phyloP scores from a whole-genome alignment of 257 asterid species.

The Solanum megistacrolobum region DNA sequence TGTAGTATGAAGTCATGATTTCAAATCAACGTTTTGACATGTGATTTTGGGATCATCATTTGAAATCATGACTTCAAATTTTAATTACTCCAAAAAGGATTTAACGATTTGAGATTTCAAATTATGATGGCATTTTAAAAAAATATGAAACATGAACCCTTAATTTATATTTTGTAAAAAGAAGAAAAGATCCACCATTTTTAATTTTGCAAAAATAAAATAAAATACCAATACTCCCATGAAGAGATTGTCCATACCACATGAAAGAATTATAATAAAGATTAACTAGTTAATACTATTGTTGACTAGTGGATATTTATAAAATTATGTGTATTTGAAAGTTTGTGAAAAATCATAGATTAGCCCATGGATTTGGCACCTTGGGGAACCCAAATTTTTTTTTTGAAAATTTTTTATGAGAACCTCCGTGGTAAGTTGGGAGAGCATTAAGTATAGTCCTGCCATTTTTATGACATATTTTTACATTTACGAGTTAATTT shows the following conservation, averaged over 20 bases:
- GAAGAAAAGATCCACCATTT: not conserved
- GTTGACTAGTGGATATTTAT: not conserved
- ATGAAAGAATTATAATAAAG: not conserved
- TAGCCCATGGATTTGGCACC: too few species aligned
- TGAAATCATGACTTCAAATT: not conserved
- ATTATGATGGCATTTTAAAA: not conserved
- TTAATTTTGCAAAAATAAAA: not conserved
- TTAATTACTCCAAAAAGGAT: not conserved
- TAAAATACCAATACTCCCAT: not conserved
- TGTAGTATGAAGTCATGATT: not conserved
- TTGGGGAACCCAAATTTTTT: too few species aligned
- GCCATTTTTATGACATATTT: too few species aligned
- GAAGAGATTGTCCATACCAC: not conserved
- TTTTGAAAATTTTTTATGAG: too few species aligned
- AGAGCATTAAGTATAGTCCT: not conserved
- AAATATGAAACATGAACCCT: not conserved
- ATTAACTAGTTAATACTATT: not conserved
- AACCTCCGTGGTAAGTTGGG: accelerated
- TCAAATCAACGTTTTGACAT: not conserved
- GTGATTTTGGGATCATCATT: not conserved
- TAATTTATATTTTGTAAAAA: not conserved
- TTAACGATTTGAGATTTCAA: not conserved
- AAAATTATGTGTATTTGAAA: not conserved
- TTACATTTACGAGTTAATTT: too few species aligned
- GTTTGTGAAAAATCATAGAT: too few species aligned